A percentile compares a stretch with the other conserved stretches of the same genome.
These are phyloP conservation scores for Aspergillus nidulans DNA, from an alignment of 495 filamentous ascomycete genomes.

Conservation along the genomic window DNA sequence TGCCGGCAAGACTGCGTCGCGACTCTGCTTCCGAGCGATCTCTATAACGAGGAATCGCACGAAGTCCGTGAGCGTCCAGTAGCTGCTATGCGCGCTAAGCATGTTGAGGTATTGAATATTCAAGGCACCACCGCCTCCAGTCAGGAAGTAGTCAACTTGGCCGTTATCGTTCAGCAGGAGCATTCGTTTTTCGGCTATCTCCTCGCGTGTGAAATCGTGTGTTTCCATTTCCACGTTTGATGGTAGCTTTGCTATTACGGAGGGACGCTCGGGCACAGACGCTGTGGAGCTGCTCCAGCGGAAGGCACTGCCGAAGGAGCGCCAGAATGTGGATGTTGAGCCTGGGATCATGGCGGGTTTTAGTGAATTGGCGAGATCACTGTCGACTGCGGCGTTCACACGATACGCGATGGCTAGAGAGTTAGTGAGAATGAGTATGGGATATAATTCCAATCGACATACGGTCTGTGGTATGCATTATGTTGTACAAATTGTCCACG, in stretches of 20 bases:
- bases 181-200: constrained; percentile 86
- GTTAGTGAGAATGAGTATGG: constrained; percentile 26
- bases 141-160: constrained; percentile 85
- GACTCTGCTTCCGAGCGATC: constrained; percentile 71
- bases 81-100: constrained; percentile 92
- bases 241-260: constrained; percentile 59
- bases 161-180: constrained; percentile 90
- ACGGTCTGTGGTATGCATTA: constrained; percentile 65
- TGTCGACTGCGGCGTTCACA: constrained; percentile 85
- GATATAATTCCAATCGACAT: constrained; percentile 7
- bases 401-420: constrained; percentile 73
- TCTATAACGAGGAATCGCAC: constrained; percentile 82
- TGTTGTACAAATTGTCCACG: constrained; percentile 95
- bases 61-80: constrained; percentile 85
- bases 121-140: constrained; percentile 72
- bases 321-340: constrained; percentile 60
- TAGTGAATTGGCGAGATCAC: constrained; percentile 68
- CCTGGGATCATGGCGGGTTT: constrained; percentile 76
- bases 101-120: constrained; percentile 97
- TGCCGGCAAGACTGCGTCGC: constrained; percentile 55
- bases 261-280: constrained; percentile 33
- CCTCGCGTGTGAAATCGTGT: constrained; percentile 89
- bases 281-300: constrained; percentile 34
- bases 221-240: constrained; percentile 92
- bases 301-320: constrained; percentile 62